Percentiles rank a stretch among this genome's conserved stretches.
phyloP scores from a whole-genome alignment of 805 yeast species.

The Blastobotrys peoriensis region DNA sequence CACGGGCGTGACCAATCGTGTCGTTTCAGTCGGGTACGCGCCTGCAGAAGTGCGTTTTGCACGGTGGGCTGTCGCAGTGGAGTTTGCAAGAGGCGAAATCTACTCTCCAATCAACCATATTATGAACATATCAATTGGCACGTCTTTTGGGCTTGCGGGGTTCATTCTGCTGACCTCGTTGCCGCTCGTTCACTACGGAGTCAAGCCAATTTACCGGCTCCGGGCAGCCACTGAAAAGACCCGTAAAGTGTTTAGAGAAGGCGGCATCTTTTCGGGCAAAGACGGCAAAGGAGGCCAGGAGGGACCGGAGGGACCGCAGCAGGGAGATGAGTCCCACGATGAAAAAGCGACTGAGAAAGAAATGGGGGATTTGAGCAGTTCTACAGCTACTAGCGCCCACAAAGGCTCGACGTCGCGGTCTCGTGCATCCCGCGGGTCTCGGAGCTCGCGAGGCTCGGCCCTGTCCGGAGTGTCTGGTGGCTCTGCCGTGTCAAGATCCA shows the following conservation, averaged over 20 bases:
- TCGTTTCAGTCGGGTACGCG: constrained; percentile 53
- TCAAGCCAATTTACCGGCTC: constrained; percentile 70
- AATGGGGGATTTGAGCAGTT: neutral
- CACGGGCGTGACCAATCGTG: neutral
- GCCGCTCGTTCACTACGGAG: constrained; percentile 79
- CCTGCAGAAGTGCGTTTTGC: constrained; percentile 39
- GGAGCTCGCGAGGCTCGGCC: neutral
- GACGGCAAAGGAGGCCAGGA: neutral
- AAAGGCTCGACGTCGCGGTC: neutral
- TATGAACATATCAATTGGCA: constrained; percentile 66
- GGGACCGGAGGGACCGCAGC: neutral
- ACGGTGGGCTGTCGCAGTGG: constrained; percentile 70
- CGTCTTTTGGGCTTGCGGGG: constrained; percentile 71
- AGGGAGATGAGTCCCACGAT: neutral
- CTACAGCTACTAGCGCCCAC: neutral
- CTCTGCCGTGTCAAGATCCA: neutral
- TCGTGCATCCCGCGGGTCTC: neutral
- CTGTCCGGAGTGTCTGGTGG: neutral
- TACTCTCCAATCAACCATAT: constrained; percentile 57
- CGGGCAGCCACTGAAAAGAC: constrained; percentile 78
- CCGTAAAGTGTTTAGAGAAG: constrained; percentile 15
- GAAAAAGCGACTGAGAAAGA: neutral
- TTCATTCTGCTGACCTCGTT: constrained; percentile 70
- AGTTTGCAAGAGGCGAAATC: constrained; percentile 55
- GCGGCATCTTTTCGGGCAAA: neutral